These are phyloP conservation scores for Salvia sclarea DNA, from an alignment of 305 asterid genomes.

Conservation along the genomic window DNA sequence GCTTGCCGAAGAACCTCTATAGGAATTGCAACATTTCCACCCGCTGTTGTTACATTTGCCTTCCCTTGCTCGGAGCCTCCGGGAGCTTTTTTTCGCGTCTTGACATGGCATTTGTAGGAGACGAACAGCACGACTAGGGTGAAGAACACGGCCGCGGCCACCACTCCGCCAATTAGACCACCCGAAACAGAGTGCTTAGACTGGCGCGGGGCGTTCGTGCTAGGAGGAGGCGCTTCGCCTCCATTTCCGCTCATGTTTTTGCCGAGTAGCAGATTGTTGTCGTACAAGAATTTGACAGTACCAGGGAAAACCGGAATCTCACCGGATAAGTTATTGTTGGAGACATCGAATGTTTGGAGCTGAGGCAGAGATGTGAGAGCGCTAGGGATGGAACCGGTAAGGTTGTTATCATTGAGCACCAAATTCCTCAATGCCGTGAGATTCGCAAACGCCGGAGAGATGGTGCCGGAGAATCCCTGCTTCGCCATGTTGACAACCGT, in stretches of 20 bases:
- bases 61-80: constrained; percentile 52
- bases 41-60: no score
- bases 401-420: constrained; percentile 60
- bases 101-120: constrained; percentile 55
- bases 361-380: constrained; percentile 52
- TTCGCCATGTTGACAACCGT: constrained; percentile 49
- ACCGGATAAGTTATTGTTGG: constrained; percentile 73
- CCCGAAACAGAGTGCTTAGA: constrained; percentile 43
- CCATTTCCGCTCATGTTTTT: constrained; percentile 28
- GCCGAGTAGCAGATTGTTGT: constrained; percentile 60
- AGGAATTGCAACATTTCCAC: constrained; percentile 63
- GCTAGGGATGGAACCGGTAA: constrained; percentile 60
- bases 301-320: constrained; percentile 49
- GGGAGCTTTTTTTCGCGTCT: constrained; percentile 43
- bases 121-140: constrained; percentile 58
- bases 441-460: constrained; percentile 71
- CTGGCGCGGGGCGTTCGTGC: neutral
- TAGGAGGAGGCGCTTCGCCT: neutral
- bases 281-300: constrained; percentile 43
- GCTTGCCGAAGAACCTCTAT: constrained; percentile 73
- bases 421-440: constrained; percentile 63
- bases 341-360: constrained; percentile 67
- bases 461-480: constrained; percentile 60
- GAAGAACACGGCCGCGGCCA: constrained; percentile 57
- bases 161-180: constrained; percentile 72